phyloP scores from a whole-genome alignment of 169 alveolate species.

The Perkinsus chesapeaki region DNA sequence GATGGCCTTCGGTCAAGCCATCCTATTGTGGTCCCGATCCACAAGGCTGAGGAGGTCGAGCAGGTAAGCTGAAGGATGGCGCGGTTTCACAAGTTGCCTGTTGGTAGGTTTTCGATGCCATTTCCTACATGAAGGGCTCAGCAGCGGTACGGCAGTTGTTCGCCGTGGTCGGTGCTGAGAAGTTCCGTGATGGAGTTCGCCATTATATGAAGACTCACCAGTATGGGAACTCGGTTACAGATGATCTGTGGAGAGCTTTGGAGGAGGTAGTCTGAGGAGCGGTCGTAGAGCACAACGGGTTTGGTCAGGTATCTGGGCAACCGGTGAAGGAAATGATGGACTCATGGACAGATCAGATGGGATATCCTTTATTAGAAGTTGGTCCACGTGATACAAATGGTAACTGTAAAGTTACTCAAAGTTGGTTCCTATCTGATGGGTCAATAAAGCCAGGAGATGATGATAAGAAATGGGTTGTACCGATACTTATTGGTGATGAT shows the following conservation, averaged over 20 bases:
- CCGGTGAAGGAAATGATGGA: conserved; percentile 32
- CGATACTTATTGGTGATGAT: background rate
- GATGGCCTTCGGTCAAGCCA: conserved; percentile 27
- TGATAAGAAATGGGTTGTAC: background rate
- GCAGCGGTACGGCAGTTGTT: conserved; percentile 54
- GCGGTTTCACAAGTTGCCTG: conserved; percentile 43
- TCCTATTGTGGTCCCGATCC: conserved; percentile 35
- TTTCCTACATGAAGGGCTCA: conserved; percentile 71
- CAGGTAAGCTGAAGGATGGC: conserved; percentile 40
- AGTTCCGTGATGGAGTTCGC: conserved; percentile 24
- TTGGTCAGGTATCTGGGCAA: conserved; percentile 9
- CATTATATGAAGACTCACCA: conserved; percentile 19
- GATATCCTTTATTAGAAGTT: conserved; percentile 2
- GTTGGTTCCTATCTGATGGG: background rate
- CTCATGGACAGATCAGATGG: conserved; percentile 34
- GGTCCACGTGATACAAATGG: background rate
- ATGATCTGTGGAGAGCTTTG: conserved; percentile 24
- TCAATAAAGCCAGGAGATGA: background rate
- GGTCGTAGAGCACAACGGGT: conserved; percentile 7
- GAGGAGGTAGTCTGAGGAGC: conserved; percentile 20
- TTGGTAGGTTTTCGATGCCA: conserved; percentile 48
- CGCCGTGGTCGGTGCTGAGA: conserved; percentile 48
- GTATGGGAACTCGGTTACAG: conserved; percentile 19
- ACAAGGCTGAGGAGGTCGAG: conserved; percentile 26
- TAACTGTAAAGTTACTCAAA: background rate